Base-by-base conservation (phyloP, 306 rosid genomes). In the Mimosa pudica region DNA sequence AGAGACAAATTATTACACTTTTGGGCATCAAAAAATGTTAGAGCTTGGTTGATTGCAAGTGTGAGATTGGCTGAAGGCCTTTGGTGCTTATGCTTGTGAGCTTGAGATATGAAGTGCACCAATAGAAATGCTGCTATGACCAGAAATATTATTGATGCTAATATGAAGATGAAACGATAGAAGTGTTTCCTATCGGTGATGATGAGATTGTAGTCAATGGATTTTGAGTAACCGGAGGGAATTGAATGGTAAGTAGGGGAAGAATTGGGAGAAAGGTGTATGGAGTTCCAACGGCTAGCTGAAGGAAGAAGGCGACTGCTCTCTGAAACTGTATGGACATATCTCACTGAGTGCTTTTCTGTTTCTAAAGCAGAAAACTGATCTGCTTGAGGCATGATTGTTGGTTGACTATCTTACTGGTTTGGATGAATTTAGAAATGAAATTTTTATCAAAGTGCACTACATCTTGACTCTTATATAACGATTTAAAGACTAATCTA, bases 21-120 rank as follows among this genome's bases (percentile, higher is more conserved):
- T 76, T 90, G 94, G n/a, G 93, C 93, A 71, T 94, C 93, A 68
- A 87, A 92, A 77, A 94, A 90, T 12, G 88, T 86, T 16, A 92
- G 93, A 83, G 96, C 93, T 64, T 85, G 96, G 73, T 88, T 89
- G 48, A 94, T 73, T 46, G 94, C 94, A 32, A 88, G 73, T 51
- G 86, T 90, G 72, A 88, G 84, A 85, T 90, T 74, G 73, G 71
- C 75, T 11, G 91, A 81, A 81, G 90, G 38, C 2, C 41, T 81
- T 52, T 87, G 85, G 73, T 78, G 85, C 47, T 60, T 77, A 70
- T 76, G 87, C 42, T 62, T 77, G 71, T 85, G 86, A 47, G 80
- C 84, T 33, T 10, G 89, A 51, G 89, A 89, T 60, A 89, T 62
- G 85, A 92, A 86, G 68, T 65, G 85, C 4, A 85, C 42, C 13